phyloP scores from a whole-genome alignment of 768 basidiomycete species.

The Hydnomerulius pinastri region DNA sequence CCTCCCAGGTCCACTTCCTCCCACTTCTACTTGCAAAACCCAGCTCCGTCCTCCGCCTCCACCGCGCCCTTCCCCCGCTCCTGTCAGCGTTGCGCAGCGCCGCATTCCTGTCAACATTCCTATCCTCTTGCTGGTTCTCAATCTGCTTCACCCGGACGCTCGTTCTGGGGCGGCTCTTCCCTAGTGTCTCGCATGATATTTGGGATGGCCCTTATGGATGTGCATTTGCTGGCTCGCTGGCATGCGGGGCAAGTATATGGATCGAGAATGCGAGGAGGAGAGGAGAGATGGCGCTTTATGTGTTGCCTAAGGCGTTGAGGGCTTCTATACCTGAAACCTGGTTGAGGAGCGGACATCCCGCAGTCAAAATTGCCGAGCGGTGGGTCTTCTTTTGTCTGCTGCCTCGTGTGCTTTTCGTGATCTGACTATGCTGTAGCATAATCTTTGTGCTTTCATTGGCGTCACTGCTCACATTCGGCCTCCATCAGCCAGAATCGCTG shows the following conservation, averaged over 20 bases:
- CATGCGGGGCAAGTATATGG: conserved; percentile 78
- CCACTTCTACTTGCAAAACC: conserved; percentile 66
- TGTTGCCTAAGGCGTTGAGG: conserved; percentile 69
- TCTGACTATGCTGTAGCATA: conserved; percentile 39
- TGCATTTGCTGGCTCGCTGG: conserved; percentile 62
- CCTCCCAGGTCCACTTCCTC: conserved; percentile 65
- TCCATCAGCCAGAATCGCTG: conserved; percentile 61
- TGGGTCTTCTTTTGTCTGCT: conserved; percentile 31
- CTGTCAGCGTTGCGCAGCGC: conserved; percentile 64
- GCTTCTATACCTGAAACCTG: conserved; percentile 60
- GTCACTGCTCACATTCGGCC: conserved; percentile 61
- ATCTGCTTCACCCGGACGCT: conserved; percentile 73
- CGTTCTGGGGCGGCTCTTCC: conserved; percentile 62
- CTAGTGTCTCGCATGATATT: conserved; percentile 70
- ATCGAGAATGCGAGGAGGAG: conserved; percentile 70
- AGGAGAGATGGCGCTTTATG: conserved; percentile 81
- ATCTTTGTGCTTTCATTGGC: conserved; percentile 66
- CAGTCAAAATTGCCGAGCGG: conserved; percentile 55
- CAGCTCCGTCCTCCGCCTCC: conserved; percentile 46
- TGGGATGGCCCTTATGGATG: conserved; percentile 80
- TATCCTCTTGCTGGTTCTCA: conserved; percentile 67
- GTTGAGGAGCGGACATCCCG: conserved; percentile 44
- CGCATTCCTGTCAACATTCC: conserved; percentile 70
- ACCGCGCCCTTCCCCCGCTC: conserved; percentile 41
- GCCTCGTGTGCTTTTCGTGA: conserved; percentile 13